Evolutionary conservation across 305 asterid genomes (phyloP).

Genomic region (Solanum hybrid): DNA sequence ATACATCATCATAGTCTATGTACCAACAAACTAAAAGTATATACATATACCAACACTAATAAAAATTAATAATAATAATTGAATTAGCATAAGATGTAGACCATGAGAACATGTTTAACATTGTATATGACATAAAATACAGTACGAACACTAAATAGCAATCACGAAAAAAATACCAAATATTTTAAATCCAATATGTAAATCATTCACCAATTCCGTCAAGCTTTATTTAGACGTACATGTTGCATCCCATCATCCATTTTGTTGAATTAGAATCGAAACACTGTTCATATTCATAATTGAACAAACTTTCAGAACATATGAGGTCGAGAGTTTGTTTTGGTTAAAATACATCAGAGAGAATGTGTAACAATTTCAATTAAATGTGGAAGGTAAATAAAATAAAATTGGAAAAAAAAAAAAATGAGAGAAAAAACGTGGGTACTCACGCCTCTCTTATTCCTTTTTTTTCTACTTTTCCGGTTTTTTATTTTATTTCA

Average conservation of each 20-base stretch:
- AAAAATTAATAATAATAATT: no score
- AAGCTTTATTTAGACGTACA: not conserved
- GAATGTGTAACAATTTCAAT: not conserved
- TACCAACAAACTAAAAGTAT: not conserved
- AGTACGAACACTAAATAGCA: not conserved
- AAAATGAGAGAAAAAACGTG: not conserved
- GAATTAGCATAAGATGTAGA: not conserved
- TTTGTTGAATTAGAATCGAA: not conserved
- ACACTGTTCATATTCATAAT: no score
- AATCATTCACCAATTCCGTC: not conserved
- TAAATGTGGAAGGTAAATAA: not conserved
- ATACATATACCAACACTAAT: not conserved
- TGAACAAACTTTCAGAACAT: no score
- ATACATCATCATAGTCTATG: not conserved
- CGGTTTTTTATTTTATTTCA: not conserved
- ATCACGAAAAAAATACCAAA: no score
- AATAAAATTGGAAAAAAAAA: not conserved
- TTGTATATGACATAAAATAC: not conserved
- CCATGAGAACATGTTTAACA: not conserved
- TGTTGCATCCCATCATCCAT: not conserved
- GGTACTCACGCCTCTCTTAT: not conserved
- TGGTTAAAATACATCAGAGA: not conserved
- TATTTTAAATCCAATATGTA: no score
- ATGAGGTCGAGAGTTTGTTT: no score
- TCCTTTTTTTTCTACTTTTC: not conserved